Conservation (phyloP, 148 eudicot species). For the Cornus florida region DNA sequence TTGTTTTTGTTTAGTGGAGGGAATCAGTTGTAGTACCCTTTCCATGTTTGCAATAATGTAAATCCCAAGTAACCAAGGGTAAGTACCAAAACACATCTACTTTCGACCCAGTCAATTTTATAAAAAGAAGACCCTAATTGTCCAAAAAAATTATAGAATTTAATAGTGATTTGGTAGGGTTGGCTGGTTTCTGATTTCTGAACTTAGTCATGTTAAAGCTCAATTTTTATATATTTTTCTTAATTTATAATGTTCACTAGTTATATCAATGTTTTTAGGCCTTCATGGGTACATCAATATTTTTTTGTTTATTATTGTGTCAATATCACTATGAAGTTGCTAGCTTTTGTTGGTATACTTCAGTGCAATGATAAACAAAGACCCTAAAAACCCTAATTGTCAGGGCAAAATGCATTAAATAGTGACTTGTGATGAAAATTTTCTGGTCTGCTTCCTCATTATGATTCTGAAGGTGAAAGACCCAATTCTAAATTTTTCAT, state of each 20-base stretch:
- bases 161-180: not conserved
- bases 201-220: not conserved
- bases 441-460: not conserved
- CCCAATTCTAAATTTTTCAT: not conserved
- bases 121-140: constrained; percentile 15
- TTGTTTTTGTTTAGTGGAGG: not conserved
- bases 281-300: not conserved
- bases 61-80: not conserved
- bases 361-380: not conserved
- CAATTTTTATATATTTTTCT: not conserved
- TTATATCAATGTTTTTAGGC: not conserved
- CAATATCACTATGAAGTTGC: not conserved
- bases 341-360: not conserved
- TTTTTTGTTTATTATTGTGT: not conserved
- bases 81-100: not conserved
- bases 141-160: not conserved
- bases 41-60: not conserved
- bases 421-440: not conserved
- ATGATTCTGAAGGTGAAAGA: not conserved
- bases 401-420: not conserved
- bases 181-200: constrained; percentile 14
- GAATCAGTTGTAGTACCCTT: not conserved
- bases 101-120: constrained; percentile 3
- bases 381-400: constrained; percentile 6
- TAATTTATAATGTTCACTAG: not conserved